These are phyloP conservation scores for Nicotiana knightiana DNA, from an alignment of 257 asterid species.

Conservation along the genomic window DNA sequence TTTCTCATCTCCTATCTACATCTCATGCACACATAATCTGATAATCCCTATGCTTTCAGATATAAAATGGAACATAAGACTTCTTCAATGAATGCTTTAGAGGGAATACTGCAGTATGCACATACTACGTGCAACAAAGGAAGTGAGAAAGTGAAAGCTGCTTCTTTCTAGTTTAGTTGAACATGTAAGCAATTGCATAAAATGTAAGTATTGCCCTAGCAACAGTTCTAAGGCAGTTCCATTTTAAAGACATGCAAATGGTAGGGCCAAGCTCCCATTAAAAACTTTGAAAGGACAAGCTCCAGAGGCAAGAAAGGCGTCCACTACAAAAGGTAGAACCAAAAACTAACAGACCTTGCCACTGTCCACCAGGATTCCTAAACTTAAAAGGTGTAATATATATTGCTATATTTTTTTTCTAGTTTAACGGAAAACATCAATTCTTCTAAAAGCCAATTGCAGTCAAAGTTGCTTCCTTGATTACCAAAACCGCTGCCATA, in stretches of 20 bases:
- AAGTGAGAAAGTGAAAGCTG: background rate
- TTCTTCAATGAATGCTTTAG: background rate
- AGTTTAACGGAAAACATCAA: background rate
- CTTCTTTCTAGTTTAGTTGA: background rate
- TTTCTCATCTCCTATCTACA: background rate
- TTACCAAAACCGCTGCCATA: background rate
- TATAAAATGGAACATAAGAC: background rate
- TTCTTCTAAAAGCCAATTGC: background rate
- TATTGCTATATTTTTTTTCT: background rate
- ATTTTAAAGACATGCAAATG: background rate
- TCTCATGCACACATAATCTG: background rate
- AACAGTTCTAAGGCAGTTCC: background rate
- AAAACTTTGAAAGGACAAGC: background rate
- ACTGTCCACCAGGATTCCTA: background rate
- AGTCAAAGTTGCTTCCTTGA: background rate
- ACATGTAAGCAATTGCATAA: constrained; percentile 2
- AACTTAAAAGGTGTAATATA: background rate
- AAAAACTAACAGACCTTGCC: background rate
- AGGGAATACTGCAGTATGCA: background rate
- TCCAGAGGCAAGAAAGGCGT: background rate
- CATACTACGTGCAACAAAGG: background rate
- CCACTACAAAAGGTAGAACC: background rate
- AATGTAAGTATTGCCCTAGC: background rate
- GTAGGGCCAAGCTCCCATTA: background rate
- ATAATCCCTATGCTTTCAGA: background rate